Percentiles rank a stretch among this genome's conserved stretches.
Evolutionary conservation across 2,329 filamentous ascomycete species (phyloP).

Genomic region (Phyllosticta citribraziliensis): DNA sequence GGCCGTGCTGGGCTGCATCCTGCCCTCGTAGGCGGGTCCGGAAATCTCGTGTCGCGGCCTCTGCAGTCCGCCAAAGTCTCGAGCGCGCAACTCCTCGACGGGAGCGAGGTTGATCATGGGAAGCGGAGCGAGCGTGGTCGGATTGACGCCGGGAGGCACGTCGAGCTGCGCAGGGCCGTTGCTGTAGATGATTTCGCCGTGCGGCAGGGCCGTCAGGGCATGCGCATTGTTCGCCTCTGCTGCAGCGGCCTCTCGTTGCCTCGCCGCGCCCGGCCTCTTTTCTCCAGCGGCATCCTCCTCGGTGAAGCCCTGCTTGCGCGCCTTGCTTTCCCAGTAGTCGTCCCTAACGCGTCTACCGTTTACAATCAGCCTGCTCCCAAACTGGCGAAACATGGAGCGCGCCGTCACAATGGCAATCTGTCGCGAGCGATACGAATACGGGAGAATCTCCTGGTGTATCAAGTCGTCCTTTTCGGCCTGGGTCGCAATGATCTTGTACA

Average conservation of each 20-base stretch:
- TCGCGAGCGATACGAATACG: slow-evolving; percentile 94
- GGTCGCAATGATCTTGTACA: slow-evolving; percentile 96
- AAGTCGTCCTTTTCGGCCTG: slow-evolving; percentile 95
- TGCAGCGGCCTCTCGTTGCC: slow-evolving; percentile 72
- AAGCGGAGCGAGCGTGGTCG: slow-evolving; percentile 61
- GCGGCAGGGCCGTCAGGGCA: slow-evolving; percentile 51
- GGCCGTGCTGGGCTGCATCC: slow-evolving; percentile 64
- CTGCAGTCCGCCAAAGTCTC: slow-evolving; percentile 75
- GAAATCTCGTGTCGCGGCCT: slow-evolving; percentile 83
- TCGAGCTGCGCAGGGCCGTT: slow-evolving; percentile 46
- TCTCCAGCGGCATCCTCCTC: slow-evolving; percentile 93
- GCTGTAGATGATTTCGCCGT: slow-evolving; percentile 83
- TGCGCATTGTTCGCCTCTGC: slow-evolving; percentile 51
- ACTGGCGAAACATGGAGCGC: slow-evolving; percentile 96
- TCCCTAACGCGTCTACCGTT: slow-evolving; percentile 86
- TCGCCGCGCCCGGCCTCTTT: slow-evolving; percentile 85
- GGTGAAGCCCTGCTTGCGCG: slow-evolving; percentile 93
- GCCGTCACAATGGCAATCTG: slow-evolving; percentile 98
- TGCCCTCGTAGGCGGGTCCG: slow-evolving; percentile 74
- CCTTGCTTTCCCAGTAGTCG: slow-evolving; percentile 98
- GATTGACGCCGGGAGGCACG: slow-evolving; percentile 41
- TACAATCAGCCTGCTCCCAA: slow-evolving; percentile 86
- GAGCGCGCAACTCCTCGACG: slow-evolving; percentile 63
- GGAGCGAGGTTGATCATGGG: slow-evolving; percentile 76
- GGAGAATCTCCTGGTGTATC: slow-evolving; percentile 87